Conservation (phyloP, 192 early-diverging fungal species). For the Backusella tuberculispora region DNA sequence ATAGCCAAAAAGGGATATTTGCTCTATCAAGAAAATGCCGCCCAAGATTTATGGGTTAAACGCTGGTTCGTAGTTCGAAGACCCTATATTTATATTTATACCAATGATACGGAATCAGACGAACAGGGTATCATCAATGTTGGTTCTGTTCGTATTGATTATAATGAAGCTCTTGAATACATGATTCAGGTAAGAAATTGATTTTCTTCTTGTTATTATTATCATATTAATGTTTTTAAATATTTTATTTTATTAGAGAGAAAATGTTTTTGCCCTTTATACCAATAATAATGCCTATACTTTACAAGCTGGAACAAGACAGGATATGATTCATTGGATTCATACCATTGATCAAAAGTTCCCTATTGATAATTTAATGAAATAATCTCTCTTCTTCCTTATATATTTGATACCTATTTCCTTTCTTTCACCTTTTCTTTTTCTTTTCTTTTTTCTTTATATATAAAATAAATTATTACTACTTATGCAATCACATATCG, state of each 20-base stretch:
- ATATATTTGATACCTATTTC: background rate
- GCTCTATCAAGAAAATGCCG: slow-evolving; percentile 53
- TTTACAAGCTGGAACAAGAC: slow-evolving; percentile 62
- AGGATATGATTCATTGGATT: slow-evolving; percentile 75
- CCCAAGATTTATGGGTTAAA: slow-evolving; percentile 69
- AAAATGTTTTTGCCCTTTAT: slow-evolving; percentile 71
- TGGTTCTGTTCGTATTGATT: slow-evolving; percentile 65
- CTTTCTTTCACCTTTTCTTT: too few relatives aligned
- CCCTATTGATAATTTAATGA: slow-evolving; percentile 32
- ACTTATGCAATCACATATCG: background rate
- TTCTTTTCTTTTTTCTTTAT: background rate
- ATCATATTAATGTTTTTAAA: background rate
- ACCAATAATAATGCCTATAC: slow-evolving; percentile 67
- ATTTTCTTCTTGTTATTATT: background rate
- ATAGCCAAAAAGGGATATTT: slow-evolving; percentile 62
- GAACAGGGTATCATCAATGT: slow-evolving; percentile 80
- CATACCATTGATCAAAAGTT: slow-evolving; percentile 48
- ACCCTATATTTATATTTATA: slow-evolving; percentile 83
- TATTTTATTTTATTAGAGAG: slow-evolving; percentile 36
- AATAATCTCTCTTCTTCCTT: background rate
- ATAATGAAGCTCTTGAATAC: slow-evolving; percentile 60
- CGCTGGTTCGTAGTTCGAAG: slow-evolving; percentile 82
- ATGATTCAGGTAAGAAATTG: slow-evolving; percentile 67
- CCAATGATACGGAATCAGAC: slow-evolving; percentile 58
- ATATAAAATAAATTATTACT: slow-evolving; percentile 5